Evolutionary conservation across 352 stramenopile genomes (phyloP).

Genomic region (Globisporangium carolinianum): DNA sequence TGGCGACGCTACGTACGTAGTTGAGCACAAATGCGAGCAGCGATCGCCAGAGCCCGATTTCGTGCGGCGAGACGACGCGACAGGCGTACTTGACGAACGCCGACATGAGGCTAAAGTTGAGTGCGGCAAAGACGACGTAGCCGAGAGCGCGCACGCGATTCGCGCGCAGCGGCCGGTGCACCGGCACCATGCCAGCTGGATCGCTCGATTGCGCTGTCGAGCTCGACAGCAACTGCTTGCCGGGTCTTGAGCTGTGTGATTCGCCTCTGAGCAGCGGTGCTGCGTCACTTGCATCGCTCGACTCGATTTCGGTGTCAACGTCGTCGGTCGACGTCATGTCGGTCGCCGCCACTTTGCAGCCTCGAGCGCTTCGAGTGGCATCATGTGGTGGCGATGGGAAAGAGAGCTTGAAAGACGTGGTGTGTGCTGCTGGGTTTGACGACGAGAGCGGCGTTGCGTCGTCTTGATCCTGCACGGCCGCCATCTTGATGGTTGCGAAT

Average conservation of each 20-base stretch:
- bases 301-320: background rate
- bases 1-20: slow-evolving; percentile 20
- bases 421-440: background rate
- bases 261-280: background rate
- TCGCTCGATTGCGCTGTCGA: background rate
- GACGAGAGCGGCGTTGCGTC: background rate
- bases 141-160: slow-evolving; percentile 27
- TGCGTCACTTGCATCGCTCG: background rate
- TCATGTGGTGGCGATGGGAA: background rate
- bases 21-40: slow-evolving; percentile 41
- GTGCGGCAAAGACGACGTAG: slow-evolving; percentile 39
- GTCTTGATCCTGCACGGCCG: background rate
- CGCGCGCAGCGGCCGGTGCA: background rate
- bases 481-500: background rate
- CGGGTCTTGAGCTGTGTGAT: background rate
- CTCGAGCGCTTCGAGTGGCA: background rate
- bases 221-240: background rate
- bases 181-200: background rate
- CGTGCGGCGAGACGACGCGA: slow-evolving; percentile 36
- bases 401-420: too few relatives aligned
- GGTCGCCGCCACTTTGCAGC: background rate
- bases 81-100: slow-evolving; percentile 60
- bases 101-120: slow-evolving; percentile 66
- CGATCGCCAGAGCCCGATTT: slow-evolving; percentile 56
- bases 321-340: background rate